A percentile compares a stretch with the other conserved stretches of the same genome.
Conservation (phyloP, 2,329 filamentous ascomycete species). For the Diatrype stigma region DNA sequence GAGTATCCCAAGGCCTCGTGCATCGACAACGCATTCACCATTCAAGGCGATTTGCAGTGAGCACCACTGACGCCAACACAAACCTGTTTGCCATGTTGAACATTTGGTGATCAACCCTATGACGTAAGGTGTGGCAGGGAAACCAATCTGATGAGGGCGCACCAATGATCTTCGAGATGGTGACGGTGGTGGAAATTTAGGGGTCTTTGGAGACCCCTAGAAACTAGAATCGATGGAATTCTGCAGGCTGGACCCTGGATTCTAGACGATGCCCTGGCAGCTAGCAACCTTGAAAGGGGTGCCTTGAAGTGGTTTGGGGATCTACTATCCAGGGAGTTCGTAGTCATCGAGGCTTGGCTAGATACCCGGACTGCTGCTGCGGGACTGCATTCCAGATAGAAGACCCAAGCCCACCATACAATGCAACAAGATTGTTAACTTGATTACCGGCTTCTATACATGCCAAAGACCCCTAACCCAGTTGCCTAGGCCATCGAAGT, state of each 20-base stretch:
- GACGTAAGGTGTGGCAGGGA: not conserved
- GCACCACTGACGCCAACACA: constrained; percentile 14
- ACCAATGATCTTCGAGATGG: not conserved
- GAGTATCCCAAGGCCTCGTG: not conserved
- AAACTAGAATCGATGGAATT: not conserved
- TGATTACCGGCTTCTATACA: too few species aligned
- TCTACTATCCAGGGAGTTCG: too few species aligned
- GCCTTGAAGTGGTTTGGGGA: too few species aligned
- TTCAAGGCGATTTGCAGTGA: constrained; percentile 2
- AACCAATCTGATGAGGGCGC: not conserved
- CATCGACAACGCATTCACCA: constrained; percentile 2
- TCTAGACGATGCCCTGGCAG: not conserved
- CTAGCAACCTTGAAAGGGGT: too few species aligned
- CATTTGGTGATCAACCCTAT: not conserved
- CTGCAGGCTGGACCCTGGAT: not conserved
- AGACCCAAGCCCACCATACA: too few species aligned
- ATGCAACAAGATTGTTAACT: too few species aligned
- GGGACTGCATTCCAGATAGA: too few species aligned
- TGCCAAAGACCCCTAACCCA: too few species aligned
- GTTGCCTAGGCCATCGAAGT: too few species aligned
- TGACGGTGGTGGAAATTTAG: not conserved
- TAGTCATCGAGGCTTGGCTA: too few species aligned
- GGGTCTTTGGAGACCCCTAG: not conserved
- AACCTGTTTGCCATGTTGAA: constrained; percentile 17
- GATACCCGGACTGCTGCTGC: too few species aligned